These are phyloP conservation scores for Microcera coccophila DNA, from an alignment of 2,329 filamentous ascomycete species.

Conservation along the genomic window DNA sequence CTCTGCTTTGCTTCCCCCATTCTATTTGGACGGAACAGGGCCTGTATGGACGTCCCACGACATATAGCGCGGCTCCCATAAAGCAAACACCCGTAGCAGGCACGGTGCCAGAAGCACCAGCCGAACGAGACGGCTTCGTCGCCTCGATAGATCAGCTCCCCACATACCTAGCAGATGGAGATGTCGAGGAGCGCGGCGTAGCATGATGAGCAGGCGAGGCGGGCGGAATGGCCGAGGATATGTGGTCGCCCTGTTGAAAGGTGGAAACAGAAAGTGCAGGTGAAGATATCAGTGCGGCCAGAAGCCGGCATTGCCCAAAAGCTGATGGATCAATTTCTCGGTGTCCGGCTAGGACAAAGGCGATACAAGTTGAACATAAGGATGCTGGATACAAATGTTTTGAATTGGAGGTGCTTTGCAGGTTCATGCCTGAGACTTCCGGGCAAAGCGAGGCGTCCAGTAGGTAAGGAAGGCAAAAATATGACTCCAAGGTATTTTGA, in stretches of 20 bases:
- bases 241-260: conserved; percentile 34
- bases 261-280: conserved; percentile 55
- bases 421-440: not conserved
- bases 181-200: conserved; percentile 47
- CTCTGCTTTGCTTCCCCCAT: conserved; percentile 4
- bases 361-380: too few species aligned
- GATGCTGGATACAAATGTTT: too few species aligned
- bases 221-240: conserved; percentile 43
- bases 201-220: conserved; percentile 49
- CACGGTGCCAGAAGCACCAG: conserved; percentile 58
- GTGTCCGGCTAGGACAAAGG: too few species aligned
- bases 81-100: conserved; percentile 54
- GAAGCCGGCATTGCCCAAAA: conserved; percentile 14
- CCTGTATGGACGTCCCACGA: conserved; percentile 31
- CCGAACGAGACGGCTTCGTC: conserved; percentile 56
- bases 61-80: conserved; percentile 42
- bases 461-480: too few species aligned
- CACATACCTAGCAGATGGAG: conserved; percentile 56
- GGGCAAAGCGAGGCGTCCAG: too few species aligned
- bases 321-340: too few species aligned
- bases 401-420: not conserved
- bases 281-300: conserved; percentile 36
- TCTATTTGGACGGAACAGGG: conserved; percentile 29
- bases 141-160: conserved; percentile 50
- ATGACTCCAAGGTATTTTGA: too few species aligned